These are phyloP conservation scores for Stereum hirsutum DNA, from an alignment of 1,284 basidiomycete genomes.

Conservation along the genomic window DNA sequence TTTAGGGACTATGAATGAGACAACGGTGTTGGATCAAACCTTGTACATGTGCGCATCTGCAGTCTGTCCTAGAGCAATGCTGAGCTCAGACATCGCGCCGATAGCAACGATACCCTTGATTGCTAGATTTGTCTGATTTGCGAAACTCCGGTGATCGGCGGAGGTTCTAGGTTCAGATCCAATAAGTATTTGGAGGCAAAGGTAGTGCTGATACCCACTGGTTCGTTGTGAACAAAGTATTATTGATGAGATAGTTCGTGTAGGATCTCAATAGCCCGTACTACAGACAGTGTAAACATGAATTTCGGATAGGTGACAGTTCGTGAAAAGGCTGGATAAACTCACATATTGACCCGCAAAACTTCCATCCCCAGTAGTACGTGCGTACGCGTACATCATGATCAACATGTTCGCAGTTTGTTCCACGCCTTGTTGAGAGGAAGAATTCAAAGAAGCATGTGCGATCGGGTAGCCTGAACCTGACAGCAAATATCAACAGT, in stretches of 20 bases:
- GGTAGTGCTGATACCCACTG: constrained; percentile 18
- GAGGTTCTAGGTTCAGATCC: constrained; percentile 6
- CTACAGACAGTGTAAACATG: constrained; percentile 13
- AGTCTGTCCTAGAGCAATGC: constrained; percentile 15
- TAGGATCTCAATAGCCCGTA: constrained; percentile 31
- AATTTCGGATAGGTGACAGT: no score
- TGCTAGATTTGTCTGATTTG: constrained; percentile 20
- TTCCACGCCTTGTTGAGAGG: constrained; percentile 4
- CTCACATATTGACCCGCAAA: constrained; percentile 23
- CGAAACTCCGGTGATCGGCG: constrained; percentile 6
- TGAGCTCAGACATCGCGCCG: constrained; percentile 30
- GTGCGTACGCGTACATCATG: constrained; percentile 27
- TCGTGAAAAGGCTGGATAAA: no score
- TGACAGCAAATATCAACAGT: background rate
- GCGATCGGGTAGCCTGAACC: constrained; percentile 17
- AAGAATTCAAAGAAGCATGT: constrained; percentile 5
- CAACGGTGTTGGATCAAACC: constrained; percentile 12
- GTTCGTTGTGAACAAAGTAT: constrained; percentile 24
- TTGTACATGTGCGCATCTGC: constrained; percentile 17
- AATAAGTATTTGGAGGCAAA: background rate
- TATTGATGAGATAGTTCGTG: constrained; percentile 27
- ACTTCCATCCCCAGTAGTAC: constrained; percentile 24
- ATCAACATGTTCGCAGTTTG: constrained; percentile 33
- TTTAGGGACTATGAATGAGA: no score
- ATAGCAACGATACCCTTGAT: constrained; percentile 34